A percentile compares a stretch with the other conserved stretches of the same genome.
phyloP scores from a whole-genome alignment of 2,329 filamentous ascomycete genomes.

The Beauveria medogensis region DNA sequence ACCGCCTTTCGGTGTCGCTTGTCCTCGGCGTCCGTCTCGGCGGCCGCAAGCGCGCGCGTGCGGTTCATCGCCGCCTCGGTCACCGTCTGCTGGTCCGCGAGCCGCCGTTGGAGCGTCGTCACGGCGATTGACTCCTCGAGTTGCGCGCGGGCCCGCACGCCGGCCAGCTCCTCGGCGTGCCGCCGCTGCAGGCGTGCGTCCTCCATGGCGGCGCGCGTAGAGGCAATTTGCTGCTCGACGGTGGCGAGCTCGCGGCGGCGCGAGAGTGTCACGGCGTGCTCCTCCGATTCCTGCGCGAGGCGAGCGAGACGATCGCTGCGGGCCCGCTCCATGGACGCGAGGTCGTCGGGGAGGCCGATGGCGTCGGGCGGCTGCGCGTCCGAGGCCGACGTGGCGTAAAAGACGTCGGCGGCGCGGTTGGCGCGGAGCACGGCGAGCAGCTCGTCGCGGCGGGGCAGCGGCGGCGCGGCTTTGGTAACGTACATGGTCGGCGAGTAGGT shows the following conservation, averaged over 20 bases:
- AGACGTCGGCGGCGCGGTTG: slow-evolving; percentile 46
- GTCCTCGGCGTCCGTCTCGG: slow-evolving; percentile 39
- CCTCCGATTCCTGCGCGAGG: slow-evolving; percentile 37
- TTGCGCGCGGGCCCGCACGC: slow-evolving; percentile 35
- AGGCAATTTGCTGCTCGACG: slow-evolving; percentile 42
- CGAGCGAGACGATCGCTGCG: slow-evolving; percentile 40
- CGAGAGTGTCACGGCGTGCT: slow-evolving; percentile 39
- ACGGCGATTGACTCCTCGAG: slow-evolving; percentile 35
- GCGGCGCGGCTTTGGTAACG: slow-evolving; percentile 37
- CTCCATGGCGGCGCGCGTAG: slow-evolving; percentile 38
- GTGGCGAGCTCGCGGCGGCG: slow-evolving; percentile 43
- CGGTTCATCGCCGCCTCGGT: slow-evolving; percentile 38
- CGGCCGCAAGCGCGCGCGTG: slow-evolving; percentile 35
- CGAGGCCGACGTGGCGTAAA: slow-evolving; percentile 41
- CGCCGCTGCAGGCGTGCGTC: slow-evolving; percentile 40
- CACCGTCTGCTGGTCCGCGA: slow-evolving; percentile 40
- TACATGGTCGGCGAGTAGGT: slow-evolving; percentile 61
- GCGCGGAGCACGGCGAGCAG: slow-evolving; percentile 41
- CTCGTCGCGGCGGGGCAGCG: slow-evolving; percentile 30
- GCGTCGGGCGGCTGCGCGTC: slow-evolving; percentile 46
- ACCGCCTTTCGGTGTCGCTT: slow-evolving; percentile 35
- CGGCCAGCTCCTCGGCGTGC: slow-evolving; percentile 36
- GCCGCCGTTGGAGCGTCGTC: slow-evolving; percentile 24
- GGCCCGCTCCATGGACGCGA: slow-evolving; percentile 41
- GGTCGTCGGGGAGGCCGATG: slow-evolving; percentile 41